Evolutionary conservation across 2,329 filamentous ascomycete genomes (phyloP), one percentile per base, ranked within the genome.

Genomic region (Ustulina deusta): DNA sequence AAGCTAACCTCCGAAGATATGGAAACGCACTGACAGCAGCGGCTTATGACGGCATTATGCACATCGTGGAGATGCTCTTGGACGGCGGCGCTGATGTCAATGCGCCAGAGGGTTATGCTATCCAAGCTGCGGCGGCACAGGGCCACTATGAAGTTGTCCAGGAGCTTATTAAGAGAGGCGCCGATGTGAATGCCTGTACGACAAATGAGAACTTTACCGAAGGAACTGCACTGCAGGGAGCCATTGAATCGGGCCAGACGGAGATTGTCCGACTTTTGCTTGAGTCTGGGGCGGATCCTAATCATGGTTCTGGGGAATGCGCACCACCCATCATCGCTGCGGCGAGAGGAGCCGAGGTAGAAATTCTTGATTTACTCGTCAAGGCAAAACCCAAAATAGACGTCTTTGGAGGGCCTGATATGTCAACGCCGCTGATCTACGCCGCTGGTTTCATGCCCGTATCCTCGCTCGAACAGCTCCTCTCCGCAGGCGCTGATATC

Each of bases 161-260:
- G 11, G 71, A 79, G 25, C 76, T 83, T 7, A 57, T 83, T 1
- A 66, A 76, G 0, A 74, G 71, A 6, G 79, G 78, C 13, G 81
- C 80, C 7, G 69, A 80, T 25, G 75, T 79, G 10, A 78, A 82
- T 57, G 78, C 78, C 1, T 73, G 70, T 10, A 77, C 78, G 4
- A 59, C 65, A 38, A 73, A 74, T 49, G 65, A 73, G 1, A 74
- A 76, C 20, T 79, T 81, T 61, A 42, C 65, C 0, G 71, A 74
- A 1, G 77, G 79, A 4, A 83, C 80, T 4, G 81, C 81, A 0
- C 71, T 83, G 0, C 81, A 83, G 60, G 81, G 75, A 0, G 81
- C 82, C 0, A 78, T 77, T 42, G 79, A 81, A 49, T 74, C 74
- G 0, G 75, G 80, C 2, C 73, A 76, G 36, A 65, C 58, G 0